Conservation (phyloP, 441 rosid genomes). For the Gossypium davidsonii region DNA sequence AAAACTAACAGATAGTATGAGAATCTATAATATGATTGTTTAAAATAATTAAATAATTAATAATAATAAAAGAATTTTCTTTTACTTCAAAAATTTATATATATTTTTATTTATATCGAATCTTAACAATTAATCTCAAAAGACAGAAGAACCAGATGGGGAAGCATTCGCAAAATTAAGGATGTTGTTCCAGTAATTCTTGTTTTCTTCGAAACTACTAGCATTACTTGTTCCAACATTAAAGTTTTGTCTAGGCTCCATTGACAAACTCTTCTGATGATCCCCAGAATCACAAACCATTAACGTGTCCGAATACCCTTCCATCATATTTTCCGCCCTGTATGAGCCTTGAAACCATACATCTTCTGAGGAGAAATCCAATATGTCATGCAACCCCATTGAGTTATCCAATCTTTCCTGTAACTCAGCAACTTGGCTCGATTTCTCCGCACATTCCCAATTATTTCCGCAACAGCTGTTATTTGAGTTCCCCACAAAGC, state of each 20-base stretch:
- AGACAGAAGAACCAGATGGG: neutral
- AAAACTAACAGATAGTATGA: no score
- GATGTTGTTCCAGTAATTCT: constrained; percentile 35
- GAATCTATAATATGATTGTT: no score
- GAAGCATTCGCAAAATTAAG: constrained; percentile 25
- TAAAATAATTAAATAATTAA: no score
- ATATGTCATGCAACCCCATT: constrained; percentile 13
- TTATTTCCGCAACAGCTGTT: no score
- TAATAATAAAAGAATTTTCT: no score
- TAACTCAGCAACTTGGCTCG: neutral
- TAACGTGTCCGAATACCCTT: neutral
- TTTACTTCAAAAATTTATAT: no score
- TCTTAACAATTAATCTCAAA: neutral
- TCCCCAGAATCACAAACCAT: constrained; percentile 5
- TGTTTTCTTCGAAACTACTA: constrained; percentile 25
- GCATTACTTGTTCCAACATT: neutral
- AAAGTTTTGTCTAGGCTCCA: neutral
- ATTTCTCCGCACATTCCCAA: no score
- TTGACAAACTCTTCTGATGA: neutral
- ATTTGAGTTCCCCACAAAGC: neutral
- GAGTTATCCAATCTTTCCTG: constrained; percentile 7
- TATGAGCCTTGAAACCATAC: constrained; percentile 25
- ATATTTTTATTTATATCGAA: no score
- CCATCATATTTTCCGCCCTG: constrained; percentile 13
- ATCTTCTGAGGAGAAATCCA: neutral